phyloP scores from a whole-genome alignment of 257 asterid species.

The Lycium ferocissimum region DNA sequence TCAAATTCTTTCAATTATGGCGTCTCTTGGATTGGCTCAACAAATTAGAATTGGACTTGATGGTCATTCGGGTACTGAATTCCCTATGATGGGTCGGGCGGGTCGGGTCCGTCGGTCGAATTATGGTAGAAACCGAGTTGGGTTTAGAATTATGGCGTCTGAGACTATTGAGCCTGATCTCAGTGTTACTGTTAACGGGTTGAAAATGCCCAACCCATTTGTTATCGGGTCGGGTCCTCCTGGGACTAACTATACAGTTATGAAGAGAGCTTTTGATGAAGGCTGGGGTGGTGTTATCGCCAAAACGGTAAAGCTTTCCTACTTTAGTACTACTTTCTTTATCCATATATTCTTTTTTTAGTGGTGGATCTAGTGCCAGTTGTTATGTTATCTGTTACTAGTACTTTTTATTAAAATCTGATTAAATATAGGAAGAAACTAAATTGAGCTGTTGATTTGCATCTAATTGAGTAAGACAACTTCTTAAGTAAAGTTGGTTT shows the following conservation, averaged over 20 bases:
- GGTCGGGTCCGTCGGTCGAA: neutral
- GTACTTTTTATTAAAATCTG: neutral
- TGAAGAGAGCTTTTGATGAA: conserved; percentile 96
- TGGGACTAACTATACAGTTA: conserved; percentile 90
- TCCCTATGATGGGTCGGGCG: conserved; percentile 4
- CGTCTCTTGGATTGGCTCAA: conserved; percentile 45
- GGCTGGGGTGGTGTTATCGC: conserved; percentile 99
- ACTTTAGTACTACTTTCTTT: neutral
- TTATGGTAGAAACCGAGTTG: conserved; percentile 42
- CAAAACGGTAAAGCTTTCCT: conserved; percentile 67
- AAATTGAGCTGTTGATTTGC: neutral
- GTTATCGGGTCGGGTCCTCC: conserved; percentile 99
- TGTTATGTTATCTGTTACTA: neutral
- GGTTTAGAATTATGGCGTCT: conserved; percentile 59
- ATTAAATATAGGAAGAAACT: neutral
- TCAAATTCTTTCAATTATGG: conserved; percentile 40
- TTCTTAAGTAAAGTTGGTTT: neutral
- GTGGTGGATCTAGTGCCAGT: neutral
- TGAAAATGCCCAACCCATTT: conserved; percentile 94
- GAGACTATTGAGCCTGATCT: conserved; percentile 78
- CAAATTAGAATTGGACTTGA: conserved; percentile 38
- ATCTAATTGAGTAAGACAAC: neutral
- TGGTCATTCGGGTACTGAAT: neutral
- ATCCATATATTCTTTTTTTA: neutral
- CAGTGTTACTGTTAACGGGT: conserved; percentile 85